Evolutionary conservation across 352 stramenopile genomes (phyloP).

Genomic region (Halophytophthora polymorphica): DNA sequence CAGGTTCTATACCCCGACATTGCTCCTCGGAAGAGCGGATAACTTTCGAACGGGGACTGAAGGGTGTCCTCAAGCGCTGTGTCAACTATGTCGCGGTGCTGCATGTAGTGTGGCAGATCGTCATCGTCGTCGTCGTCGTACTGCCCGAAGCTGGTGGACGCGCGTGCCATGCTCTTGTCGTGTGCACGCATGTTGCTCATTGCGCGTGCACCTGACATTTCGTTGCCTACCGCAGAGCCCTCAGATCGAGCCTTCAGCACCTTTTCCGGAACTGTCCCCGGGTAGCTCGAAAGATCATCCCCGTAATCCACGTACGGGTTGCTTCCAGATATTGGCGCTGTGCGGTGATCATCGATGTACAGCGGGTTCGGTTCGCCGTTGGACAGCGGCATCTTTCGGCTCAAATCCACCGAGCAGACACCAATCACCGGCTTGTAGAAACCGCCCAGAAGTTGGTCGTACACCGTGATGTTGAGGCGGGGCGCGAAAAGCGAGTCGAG

Average conservation of each 20-base stretch:
- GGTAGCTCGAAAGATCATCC: slow-evolving; percentile 59
- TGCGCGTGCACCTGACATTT: slow-evolving; percentile 4
- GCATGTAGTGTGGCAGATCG: slow-evolving; percentile 66
- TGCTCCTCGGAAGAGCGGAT: slow-evolving; percentile 57
- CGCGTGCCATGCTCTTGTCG: slow-evolving; percentile 9
- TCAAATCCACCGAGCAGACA: slow-evolving; percentile 69
- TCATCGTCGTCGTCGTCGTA: slow-evolving; percentile 55
- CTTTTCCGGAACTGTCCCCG: slow-evolving; percentile 33
- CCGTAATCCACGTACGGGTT: slow-evolving; percentile 70
- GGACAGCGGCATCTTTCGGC: slow-evolving; percentile 65
- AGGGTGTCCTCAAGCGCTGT: slow-evolving; percentile 67
- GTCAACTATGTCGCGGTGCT: slow-evolving; percentile 47
- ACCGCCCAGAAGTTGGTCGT: slow-evolving; percentile 80
- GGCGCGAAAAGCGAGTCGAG: slow-evolving; percentile 83
- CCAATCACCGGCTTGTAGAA: slow-evolving; percentile 83
- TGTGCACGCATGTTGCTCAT: slow-evolving; percentile 7
- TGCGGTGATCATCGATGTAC: slow-evolving; percentile 43
- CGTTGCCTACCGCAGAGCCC: neutral
- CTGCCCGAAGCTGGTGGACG: slow-evolving; percentile 27
- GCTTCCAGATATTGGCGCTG: slow-evolving; percentile 15
- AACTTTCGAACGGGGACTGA: slow-evolving; percentile 81
- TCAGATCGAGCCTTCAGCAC: slow-evolving; percentile 13
- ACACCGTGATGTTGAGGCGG: slow-evolving; percentile 81
- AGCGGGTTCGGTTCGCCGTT: slow-evolving; percentile 63
- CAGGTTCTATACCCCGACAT: slow-evolving; percentile 39